phyloP scores from a whole-genome alignment of 768 basidiomycete species.

The Saitozyma podzolica region DNA sequence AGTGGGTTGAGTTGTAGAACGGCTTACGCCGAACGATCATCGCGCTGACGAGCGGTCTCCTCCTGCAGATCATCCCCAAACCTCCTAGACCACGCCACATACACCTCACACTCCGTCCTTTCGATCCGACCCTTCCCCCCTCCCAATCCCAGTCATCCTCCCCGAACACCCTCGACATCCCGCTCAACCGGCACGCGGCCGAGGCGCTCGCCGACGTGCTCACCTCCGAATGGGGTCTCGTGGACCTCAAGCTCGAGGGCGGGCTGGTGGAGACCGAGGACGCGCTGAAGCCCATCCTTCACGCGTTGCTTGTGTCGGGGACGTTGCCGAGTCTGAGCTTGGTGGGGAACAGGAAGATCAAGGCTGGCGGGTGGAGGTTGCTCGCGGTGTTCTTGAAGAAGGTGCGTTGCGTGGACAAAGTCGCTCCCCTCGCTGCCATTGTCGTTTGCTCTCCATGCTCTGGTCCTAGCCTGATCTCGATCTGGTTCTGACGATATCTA shows the following conservation, averaged over 20 bases:
- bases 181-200: conserved; percentile 66
- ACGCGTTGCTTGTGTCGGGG: conserved; percentile 80
- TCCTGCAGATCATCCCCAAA: conserved; percentile 13
- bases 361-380: conserved; percentile 71
- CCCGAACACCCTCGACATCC: conserved; percentile 62
- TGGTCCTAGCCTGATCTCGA: background rate
- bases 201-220: conserved; percentile 87
- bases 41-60: background rate
- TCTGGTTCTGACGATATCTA: conserved; percentile 42
- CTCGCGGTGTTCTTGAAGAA: conserved; percentile 77
- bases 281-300: conserved; percentile 80
- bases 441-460: background rate
- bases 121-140: conserved; percentile 17
- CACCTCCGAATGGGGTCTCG: conserved; percentile 86
- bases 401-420: conserved; percentile 55
- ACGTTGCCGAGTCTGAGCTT: conserved; percentile 79
- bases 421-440: conserved; percentile 9
- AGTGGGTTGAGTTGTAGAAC: conserved; percentile 36
- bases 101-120: conserved; percentile 20
- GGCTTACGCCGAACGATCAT: too few relatives aligned
- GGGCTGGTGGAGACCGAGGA: conserved; percentile 82
- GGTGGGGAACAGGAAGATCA: conserved; percentile 80
- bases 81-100: conserved; percentile 31
- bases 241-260: conserved; percentile 78
- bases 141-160: conserved; percentile 62